These are phyloP conservation scores for Craterostigma plantagineum DNA, from an alignment of 257 asterid species.

Conservation along the genomic window DNA sequence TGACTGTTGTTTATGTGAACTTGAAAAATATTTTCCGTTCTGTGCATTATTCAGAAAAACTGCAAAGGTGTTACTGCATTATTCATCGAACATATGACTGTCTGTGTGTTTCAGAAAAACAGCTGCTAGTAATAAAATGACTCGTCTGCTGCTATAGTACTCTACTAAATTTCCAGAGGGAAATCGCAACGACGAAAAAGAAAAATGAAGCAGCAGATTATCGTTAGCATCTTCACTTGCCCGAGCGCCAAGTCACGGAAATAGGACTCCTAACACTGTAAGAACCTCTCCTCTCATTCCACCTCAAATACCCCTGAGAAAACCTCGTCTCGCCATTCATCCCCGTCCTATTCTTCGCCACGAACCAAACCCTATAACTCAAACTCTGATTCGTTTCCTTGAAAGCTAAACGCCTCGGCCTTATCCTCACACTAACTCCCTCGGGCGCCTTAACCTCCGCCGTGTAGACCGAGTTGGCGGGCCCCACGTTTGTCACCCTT, in stretches of 20 bases:
- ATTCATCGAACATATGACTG: too few relatives aligned
- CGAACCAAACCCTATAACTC: slow-evolving; percentile 61
- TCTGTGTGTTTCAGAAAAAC: too few relatives aligned
- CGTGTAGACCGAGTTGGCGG: slow-evolving; percentile 29
- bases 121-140: too few relatives aligned
- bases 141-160: too few relatives aligned
- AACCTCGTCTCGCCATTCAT: slow-evolving; percentile 12
- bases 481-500: slow-evolving; percentile 52
- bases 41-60: too few relatives aligned
- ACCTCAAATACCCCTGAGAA: slow-evolving; percentile 52
- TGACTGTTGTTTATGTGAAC: too few relatives aligned
- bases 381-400: slow-evolving; percentile 32
- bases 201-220: slow-evolving; percentile 1
- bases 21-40: too few relatives aligned
- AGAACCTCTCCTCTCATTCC: slow-evolving; percentile 38
- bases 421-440: slow-evolving; percentile 57
- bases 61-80: too few relatives aligned
- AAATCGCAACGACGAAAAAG: slow-evolving; percentile 1
- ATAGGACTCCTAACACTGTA: slow-evolving; percentile 63
- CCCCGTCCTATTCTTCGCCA: slow-evolving; percentile 18
- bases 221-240: slow-evolving; percentile 14
- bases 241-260: slow-evolving; percentile 62
- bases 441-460: slow-evolving; percentile 44
- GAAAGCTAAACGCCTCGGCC: slow-evolving; percentile 39
- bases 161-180: slow-evolving; percentile 10